Evolutionary conservation across 176 grass and related monocot genomes (phyloP).

Genomic region (Rhynchospora pubera): DNA sequence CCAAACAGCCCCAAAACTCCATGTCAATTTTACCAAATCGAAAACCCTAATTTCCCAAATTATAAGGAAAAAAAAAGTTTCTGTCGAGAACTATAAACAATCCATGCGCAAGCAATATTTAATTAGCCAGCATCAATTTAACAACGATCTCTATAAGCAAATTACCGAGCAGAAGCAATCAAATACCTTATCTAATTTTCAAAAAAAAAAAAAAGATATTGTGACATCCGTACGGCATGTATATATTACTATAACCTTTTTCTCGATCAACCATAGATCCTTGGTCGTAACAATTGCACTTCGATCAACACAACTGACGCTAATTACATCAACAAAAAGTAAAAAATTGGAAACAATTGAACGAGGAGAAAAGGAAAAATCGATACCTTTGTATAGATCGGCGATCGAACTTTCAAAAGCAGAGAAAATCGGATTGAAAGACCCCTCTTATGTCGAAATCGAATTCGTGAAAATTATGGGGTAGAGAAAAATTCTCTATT

Average conservation of each 20-base stretch:
- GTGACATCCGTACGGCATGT: neutral
- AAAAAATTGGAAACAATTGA: neutral
- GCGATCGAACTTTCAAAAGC: neutral
- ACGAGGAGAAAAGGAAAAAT: neutral
- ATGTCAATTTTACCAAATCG: neutral
- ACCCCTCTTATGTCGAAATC: neutral
- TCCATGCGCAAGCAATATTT: neutral
- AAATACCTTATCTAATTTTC: neutral
- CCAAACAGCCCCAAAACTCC: too few species aligned
- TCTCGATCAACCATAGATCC: neutral
- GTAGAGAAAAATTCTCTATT: neutral
- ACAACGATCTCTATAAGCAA: neutral
- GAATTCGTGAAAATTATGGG: neutral
- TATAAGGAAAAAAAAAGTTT: neutral
- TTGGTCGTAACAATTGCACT: neutral
- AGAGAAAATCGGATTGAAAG: neutral
- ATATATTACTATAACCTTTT: neutral
- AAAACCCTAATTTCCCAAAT: neutral
- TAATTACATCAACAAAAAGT: neutral
- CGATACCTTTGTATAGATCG: constrained; percentile 2
- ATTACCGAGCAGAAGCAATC: neutral
- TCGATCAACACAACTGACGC: neutral
- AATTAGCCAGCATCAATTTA: neutral
- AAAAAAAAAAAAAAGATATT: neutral
- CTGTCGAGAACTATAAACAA: neutral